Percentiles rank a stretch among this genome's conserved stretches.
Evolutionary conservation across 805 yeast species (phyloP).

Genomic region (Gaillardinia entomophila): DNA sequence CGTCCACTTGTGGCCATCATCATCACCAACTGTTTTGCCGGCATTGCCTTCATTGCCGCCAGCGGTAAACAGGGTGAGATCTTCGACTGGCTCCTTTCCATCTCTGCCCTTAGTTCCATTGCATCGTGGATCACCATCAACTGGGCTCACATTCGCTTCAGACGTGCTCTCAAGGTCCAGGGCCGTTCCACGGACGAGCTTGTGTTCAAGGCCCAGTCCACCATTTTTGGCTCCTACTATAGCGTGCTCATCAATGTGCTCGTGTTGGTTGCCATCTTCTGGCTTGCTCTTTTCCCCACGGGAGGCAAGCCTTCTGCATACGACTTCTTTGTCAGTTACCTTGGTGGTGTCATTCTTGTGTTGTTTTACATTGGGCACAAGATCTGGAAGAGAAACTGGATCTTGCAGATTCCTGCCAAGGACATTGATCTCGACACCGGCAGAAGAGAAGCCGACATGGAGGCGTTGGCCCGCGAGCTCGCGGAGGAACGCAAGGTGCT

Average conservation of each 20-base stretch:
- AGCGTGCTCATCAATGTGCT: constrained; percentile 16
- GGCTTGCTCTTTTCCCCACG: constrained; percentile 21
- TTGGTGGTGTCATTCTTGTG: constrained; percentile 20
- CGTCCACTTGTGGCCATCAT: constrained; percentile 58
- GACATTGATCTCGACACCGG: constrained; percentile 21
- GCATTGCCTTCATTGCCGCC: constrained; percentile 56
- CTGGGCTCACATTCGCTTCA: constrained; percentile 19
- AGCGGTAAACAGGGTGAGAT: constrained; percentile 15
- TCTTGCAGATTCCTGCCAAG: constrained; percentile 15
- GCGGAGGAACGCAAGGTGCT: constrained; percentile 4
- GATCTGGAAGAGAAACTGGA: constrained; percentile 22
- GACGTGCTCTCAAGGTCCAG: constrained; percentile 16
- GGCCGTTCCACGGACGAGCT: constrained; percentile 19
- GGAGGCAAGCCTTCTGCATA: constrained; percentile 16
- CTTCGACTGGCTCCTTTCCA: constrained; percentile 21
- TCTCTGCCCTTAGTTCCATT: constrained; percentile 19
- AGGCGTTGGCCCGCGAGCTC: constrained; percentile 15
- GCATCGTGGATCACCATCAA: constrained; percentile 25
- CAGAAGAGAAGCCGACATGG: constrained; percentile 21
- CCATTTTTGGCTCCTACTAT: constrained; percentile 17
- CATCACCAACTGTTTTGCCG: constrained; percentile 48
- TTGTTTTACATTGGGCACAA: constrained; percentile 20
- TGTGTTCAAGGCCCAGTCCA: constrained; percentile 17
- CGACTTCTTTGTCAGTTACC: constrained; percentile 17
- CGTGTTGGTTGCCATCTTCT: constrained; percentile 20